A percentile compares a stretch with the other conserved stretches of the same genome.
phyloP scores from a whole-genome alignment of 345 rosid genomes.

The Gynandropsis gynandra region DNA sequence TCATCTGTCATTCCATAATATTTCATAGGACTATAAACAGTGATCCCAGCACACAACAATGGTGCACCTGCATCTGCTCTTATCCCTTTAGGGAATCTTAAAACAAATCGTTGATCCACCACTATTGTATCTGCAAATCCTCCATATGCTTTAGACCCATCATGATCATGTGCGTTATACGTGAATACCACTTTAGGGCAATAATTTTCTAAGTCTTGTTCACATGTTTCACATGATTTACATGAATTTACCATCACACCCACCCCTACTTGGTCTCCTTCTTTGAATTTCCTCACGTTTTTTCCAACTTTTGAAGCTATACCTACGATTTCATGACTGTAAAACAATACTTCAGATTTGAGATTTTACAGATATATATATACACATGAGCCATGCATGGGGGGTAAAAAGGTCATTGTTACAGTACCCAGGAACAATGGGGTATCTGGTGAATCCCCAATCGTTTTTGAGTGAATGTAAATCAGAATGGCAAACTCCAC shows the following conservation, averaged over 20 bases:
- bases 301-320: conserved; percentile 52
- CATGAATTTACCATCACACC: conserved; percentile 73
- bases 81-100: conserved; percentile 56
- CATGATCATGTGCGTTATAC: conserved; percentile 39
- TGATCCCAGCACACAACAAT: conserved; percentile 79
- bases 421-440: conserved; percentile 92
- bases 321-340: conserved; percentile 86
- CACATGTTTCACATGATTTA: conserved; percentile 59
- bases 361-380: too few relatives aligned
- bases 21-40: conserved; percentile 85
- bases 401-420: too few relatives aligned
- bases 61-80: conserved; percentile 68
- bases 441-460: conserved; percentile 64
- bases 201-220: conserved; percentile 70
- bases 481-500: conserved; percentile 87
- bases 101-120: conserved; percentile 62
- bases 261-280: conserved; percentile 66
- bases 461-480: conserved; percentile 56
- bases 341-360: too few relatives aligned
- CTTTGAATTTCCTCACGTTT: conserved; percentile 58
- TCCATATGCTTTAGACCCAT: conserved; percentile 61
- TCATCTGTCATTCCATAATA: conserved; percentile 76
- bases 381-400: too few relatives aligned
- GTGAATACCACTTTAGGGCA: conserved; percentile 49
- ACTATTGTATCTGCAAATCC: conserved; percentile 73